Base-by-base conservation (phyloP, 805 yeast species). In the Candida silvicultrix region DNA sequence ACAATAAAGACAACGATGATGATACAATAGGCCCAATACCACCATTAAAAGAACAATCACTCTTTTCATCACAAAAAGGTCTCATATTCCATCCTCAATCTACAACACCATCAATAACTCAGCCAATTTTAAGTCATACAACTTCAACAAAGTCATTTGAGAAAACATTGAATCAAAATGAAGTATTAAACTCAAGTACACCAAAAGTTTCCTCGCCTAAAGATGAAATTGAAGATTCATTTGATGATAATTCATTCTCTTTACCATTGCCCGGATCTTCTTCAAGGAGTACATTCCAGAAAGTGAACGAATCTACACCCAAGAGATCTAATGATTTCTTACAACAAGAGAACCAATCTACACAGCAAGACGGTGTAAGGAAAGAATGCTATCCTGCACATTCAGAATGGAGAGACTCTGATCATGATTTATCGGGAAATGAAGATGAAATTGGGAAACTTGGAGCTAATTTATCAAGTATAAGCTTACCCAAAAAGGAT, bases 211-310 rank as follows among this genome's bases (percentile, higher is more conserved):
- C n/a, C 20, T 4, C 31, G 7, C 28, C n/a, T 3, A 16, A 37
- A 8, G 28, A 25, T 4, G 12, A 10, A 14, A 5, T 36, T 15
- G 45, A 44, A 22, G 54, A 49, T 29, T 41, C 50, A 9, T n/a
- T 49, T 4, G 65, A 62, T 46, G 79, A 77, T 49, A 77, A 75
- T 52, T 76, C 81, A 2, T 77, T 77, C 55, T 74, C 81, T 1
- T 54, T 77, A 43, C 81, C 81, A 38, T 59, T 54, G 51, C 74
- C 62, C 43, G 64, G 65, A 1, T 51, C 57, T 1, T 48, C 58
- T 1, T 45, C 57, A 36, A 37, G 45, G 3, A 35, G 23, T 14
- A 38, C 43, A n/a, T 7, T 19, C 31, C 23, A 9, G 10, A 22
- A 36, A 23, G 5, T 23, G 9, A 23, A 23, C 9, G 6, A 11